Percentiles rank a stretch among this genome's conserved stretches.
Evolutionary conservation across 2,329 filamentous ascomycete species (phyloP).

Genomic region (Penicillium sp.): DNA sequence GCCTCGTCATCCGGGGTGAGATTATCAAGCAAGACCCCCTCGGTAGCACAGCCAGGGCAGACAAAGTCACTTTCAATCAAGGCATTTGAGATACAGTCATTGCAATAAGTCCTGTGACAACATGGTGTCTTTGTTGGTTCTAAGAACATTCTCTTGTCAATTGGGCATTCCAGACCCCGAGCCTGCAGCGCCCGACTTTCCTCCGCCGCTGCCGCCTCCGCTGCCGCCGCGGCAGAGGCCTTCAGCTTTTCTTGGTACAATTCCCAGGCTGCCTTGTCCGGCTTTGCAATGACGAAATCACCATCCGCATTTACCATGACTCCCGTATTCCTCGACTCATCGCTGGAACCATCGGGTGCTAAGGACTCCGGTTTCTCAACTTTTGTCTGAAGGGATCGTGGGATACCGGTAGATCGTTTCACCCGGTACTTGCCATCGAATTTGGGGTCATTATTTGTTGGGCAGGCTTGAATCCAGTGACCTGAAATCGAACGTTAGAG

Average conservation of each 20-base stretch:
- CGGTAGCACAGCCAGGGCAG: conserved; percentile 87
- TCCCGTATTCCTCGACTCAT: conserved; percentile 79
- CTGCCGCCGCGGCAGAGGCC: conserved; percentile 76
- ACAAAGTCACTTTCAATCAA: conserved; percentile 97
- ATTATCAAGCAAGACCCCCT: conserved; percentile 91
- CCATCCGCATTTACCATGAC: conserved; percentile 98
- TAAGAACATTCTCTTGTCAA: conserved; percentile 98
- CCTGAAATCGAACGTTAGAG: conserved; percentile 41
- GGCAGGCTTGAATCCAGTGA: conserved; percentile 98
- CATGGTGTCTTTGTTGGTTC: conserved; percentile 99
- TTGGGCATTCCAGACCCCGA: conserved; percentile 84
- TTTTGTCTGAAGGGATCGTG: conserved; percentile 90
- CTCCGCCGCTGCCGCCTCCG: conserved; percentile 73
- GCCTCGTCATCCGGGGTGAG: conserved; percentile 79
- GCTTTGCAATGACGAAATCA: conserved; percentile 94
- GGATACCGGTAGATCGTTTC: conserved; percentile 95
- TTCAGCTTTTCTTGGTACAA: conserved; percentile 94
- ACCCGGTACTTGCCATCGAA: conserved; percentile 92
- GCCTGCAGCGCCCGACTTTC: conserved; percentile 86
- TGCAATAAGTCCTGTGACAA: conserved; percentile 97
- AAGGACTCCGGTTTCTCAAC: conserved; percentile 85
- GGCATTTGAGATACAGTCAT: conserved; percentile 98
- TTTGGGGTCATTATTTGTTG: conserved; percentile 96
- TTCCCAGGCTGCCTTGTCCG: conserved; percentile 95
- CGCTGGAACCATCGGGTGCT: conserved; percentile 71